Evolutionary conservation across 768 basidiomycete species (phyloP), one percentile per base, ranked within the genome.

Genomic region (Kwoniella mangroviensis): DNA sequence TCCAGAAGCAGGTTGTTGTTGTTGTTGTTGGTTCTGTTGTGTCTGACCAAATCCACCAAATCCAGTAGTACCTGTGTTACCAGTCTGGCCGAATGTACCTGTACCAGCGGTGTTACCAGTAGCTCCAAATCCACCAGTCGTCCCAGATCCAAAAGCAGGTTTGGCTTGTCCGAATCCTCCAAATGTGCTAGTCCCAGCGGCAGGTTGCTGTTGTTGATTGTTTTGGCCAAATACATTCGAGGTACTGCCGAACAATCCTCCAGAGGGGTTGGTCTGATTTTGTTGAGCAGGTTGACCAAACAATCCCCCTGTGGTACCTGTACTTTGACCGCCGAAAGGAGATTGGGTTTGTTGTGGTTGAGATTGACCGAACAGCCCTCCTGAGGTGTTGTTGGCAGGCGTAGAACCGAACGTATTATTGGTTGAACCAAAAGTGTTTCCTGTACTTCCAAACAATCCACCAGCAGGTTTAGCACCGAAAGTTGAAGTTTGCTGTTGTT

Each of bases 221-320:
- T 67, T 84, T 83, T 65, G 84, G 82, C 63, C 68, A 65, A 70
- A 68, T 22, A 55, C 57, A 60, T 60, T 76, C 9, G 73, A 73
- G 10, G 71, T 74, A 22, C 63, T 71, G 45, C 73, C 74, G 59
- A 82, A 82, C 12, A 80, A 61, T 21, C 75, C 75, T 45, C 74
- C 76, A 49, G 77, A 74, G 19, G 82, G 79, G 75, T 21, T 84
- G 73, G 4, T 84, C 79, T 62, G 83, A 15, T 69, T 45, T 43
- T 5, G 34, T 34, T 66, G 66, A 57, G 72, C 68, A 67, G 86
- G 79, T 73, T 86, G 86, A 1, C 85, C 79, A 63, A 82, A 78
- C 70, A 84, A 82, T 49, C 89, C 88, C 73, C 89, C 79, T 13
- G 66, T 63, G 41, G 58, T 68, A 28, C 52, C 55, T 2, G 61